Conservation (phyloP, 129 eudicot species). For the Centaurea solstitialis region DNA sequence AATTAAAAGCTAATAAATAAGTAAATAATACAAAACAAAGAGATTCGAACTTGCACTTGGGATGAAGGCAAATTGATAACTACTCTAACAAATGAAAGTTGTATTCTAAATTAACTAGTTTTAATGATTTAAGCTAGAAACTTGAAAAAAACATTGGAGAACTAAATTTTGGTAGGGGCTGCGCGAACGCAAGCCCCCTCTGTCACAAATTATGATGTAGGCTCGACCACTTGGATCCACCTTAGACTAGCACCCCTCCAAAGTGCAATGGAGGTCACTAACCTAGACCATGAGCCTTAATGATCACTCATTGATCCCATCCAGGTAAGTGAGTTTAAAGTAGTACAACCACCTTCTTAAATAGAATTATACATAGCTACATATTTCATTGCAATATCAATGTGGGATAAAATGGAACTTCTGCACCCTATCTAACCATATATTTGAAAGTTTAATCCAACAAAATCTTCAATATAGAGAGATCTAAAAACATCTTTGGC, state of each 20-base stretch:
- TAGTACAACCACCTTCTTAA: background rate
- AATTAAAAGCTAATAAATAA: too few relatives aligned
- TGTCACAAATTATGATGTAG: constrained; percentile 56
- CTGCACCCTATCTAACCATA: background rate
- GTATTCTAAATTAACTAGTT: too few relatives aligned
- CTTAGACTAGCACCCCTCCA: constrained; percentile 32
- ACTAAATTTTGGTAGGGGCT: constrained; percentile 20
- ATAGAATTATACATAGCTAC: background rate
- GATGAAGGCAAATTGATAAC: too few relatives aligned
- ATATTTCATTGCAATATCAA: background rate
- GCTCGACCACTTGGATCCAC: constrained; percentile 45
- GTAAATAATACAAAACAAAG: too few relatives aligned
- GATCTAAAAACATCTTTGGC: too few relatives aligned
- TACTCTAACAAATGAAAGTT: too few relatives aligned
- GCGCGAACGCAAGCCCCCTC: constrained; percentile 56
- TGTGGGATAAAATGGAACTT: background rate
- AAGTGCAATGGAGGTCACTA: background rate
- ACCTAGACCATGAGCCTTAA: background rate
- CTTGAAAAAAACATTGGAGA: too few relatives aligned
- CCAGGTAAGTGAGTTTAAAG: background rate
- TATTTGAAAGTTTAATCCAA: too few relatives aligned
- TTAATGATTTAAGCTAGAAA: too few relatives aligned
- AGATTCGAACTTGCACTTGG: too few relatives aligned
- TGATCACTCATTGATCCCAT: constrained; percentile 19
- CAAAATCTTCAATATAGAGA: too few relatives aligned